Evolutionary conservation across 129 eudicot genomes (phyloP).

Genomic region (Chrysanthemum lavandulifolium): DNA sequence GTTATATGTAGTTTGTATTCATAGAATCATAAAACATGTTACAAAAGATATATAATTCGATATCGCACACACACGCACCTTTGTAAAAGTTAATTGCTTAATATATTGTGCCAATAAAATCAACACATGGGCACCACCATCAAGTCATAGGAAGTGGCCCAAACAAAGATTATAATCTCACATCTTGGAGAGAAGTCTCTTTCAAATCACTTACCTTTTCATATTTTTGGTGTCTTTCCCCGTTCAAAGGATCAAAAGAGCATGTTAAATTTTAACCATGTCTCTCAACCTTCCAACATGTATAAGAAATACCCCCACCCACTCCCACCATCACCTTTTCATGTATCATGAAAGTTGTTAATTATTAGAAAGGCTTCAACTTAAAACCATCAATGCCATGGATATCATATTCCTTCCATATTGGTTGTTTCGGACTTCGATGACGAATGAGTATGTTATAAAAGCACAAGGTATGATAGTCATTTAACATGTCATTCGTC

Average conservation of each 20-base stretch:
- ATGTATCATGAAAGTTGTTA: constrained; percentile 35
- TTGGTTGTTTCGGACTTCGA: neutral
- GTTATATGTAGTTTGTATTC: too few species aligned
- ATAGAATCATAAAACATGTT: too few species aligned
- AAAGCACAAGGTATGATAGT: too few species aligned
- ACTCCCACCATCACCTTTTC: constrained; percentile 4
- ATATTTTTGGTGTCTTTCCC: constrained; percentile 35
- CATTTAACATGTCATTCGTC: too few species aligned
- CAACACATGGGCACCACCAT: neutral
- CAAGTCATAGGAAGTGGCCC: constrained; percentile 35
- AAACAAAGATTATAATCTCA: constrained; percentile 40
- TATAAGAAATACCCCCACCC: constrained; percentile 29
- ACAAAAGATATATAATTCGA: too few species aligned
- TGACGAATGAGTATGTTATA: neutral
- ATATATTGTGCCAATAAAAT: constrained; percentile 12
- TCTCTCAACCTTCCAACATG: constrained; percentile 43
- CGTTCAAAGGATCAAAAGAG: constrained; percentile 23
- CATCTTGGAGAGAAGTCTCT: constrained; percentile 39
- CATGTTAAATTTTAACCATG: constrained; percentile 33
- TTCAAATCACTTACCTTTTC: constrained; percentile 36
- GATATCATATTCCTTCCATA: constrained; percentile 15
- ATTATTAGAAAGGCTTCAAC: constrained; percentile 4
- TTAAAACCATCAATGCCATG: constrained; percentile 12
- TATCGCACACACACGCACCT: too few species aligned
- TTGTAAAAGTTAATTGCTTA: too few species aligned